Evolutionary conservation across 2,329 filamentous ascomycete species (phyloP).

Genomic region (Exophiala sideris): DNA sequence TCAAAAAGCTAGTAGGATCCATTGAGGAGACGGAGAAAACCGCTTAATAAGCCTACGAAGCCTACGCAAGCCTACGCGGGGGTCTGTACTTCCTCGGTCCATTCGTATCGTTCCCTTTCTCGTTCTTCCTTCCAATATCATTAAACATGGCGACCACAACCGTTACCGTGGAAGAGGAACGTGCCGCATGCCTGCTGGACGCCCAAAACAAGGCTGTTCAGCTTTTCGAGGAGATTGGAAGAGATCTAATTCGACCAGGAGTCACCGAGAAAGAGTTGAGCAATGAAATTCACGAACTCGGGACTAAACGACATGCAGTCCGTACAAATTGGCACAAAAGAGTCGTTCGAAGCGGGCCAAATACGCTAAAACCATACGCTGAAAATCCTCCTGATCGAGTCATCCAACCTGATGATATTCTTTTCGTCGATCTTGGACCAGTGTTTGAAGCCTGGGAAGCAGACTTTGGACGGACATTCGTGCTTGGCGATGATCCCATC

Average conservation of each 20-base stretch:
- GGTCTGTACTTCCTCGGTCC: too few relatives aligned
- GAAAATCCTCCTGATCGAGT: constrained; percentile 51
- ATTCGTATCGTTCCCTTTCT: too few relatives aligned
- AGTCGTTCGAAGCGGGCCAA: constrained; percentile 49
- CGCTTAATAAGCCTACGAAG: too few relatives aligned
- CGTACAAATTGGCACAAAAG: constrained; percentile 54
- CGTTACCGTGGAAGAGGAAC: constrained; percentile 3
- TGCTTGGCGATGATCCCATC: constrained; percentile 46
- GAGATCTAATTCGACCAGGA: constrained; percentile 46
- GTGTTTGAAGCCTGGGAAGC: constrained; percentile 55
- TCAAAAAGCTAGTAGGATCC: too few relatives aligned
- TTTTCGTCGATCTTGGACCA: constrained; percentile 52
- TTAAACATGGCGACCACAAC: background rate
- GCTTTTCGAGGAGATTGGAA: constrained; percentile 49
- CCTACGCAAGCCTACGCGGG: too few relatives aligned
- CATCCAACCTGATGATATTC: constrained; percentile 49
- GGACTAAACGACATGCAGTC: constrained; percentile 42
- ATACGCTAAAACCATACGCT: constrained; percentile 48
- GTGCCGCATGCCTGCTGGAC: constrained; percentile 35
- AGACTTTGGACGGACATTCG: constrained; percentile 53
- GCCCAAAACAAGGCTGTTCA: constrained; percentile 46
- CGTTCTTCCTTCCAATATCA: too few relatives aligned
- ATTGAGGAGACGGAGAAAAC: too few relatives aligned
- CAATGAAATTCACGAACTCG: constrained; percentile 48
- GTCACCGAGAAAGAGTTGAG: constrained; percentile 48